Base-by-base conservation (phyloP, 1,139 yeast species). In the Blastobotrys malaysiensis region DNA sequence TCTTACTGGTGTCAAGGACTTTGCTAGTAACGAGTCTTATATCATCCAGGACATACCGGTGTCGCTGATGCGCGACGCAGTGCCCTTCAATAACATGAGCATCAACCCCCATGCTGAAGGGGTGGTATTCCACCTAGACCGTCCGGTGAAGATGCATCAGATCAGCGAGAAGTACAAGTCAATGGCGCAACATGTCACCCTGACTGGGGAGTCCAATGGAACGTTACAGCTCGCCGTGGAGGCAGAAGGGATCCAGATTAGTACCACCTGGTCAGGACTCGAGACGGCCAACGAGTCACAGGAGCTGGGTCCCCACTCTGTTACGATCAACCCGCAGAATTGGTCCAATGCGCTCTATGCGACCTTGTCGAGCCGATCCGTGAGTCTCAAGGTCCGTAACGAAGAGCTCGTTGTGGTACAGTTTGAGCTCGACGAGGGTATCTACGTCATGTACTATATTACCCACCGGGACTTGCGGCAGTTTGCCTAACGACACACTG, bases 341-440 rank as follows among this genome's bases (percentile, higher is more conserved):
- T 69, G 73, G 68, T 59, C 58, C 49, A 64, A 62, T 26, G 68
- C 67, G n/a, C 56, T 73, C 21, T 65, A 63, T 31, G 60, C 66
- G 19, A 63, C 67, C 22, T 45, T 57, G 7, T 59, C 63, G 20
- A 65, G 67, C 26, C 63, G 62, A 46, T 63, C 67, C 20, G 61
- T 72, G 26, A 63, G 72, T 2, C 52, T 73, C 9, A 73, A 75
- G 20, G 59, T 73, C 13, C 59, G 65, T 39, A 63, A 71, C 52
- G 61, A 60, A 9, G 60, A 61, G 14, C 66, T 69, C 4, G 58
- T 71, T 18, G 66, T 67, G 9, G 62, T 71, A 16, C 70, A 71
- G 50, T 73, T 69, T 51, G 68, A 65, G 47, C 52, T 72, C 36
- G 54, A 47, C 20, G 48, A 50, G 18, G 46, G 26, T 13, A 39